Conservation (phyloP, 352 stramenopile species). For the Peronosclerospora sorghi region DNA sequence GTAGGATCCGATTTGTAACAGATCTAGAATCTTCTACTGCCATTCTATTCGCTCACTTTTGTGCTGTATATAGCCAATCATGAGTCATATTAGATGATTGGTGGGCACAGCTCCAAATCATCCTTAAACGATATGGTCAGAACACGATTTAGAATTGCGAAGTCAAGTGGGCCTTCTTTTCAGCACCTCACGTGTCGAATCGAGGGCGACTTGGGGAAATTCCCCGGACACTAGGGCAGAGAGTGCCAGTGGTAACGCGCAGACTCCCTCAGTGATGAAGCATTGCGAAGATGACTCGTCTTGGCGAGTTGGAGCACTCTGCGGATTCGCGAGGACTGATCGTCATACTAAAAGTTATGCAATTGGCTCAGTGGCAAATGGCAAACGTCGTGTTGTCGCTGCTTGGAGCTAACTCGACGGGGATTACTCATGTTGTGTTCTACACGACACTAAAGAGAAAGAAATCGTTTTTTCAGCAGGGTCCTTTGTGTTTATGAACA, state of each 20-base stretch:
- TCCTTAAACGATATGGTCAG: conserved; percentile 17
- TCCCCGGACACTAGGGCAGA: conserved; percentile 85
- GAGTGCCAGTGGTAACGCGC: conserved; percentile 72
- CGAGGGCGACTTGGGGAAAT: conserved; percentile 79
- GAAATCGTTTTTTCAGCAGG: conserved; percentile 4
- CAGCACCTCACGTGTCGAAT: conserved; percentile 5
- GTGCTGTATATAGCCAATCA: background rate
- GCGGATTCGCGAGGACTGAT: conserved; percentile 74
- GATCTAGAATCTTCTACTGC: background rate
- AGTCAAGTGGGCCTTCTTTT: conserved; percentile 59
- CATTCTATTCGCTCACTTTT: conserved; percentile 7
- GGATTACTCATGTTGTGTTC: conserved; percentile 89
- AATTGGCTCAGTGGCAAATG: conserved; percentile 73
- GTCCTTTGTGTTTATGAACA: conserved; percentile 35
- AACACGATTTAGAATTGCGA: conserved; percentile 90
- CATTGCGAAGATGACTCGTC: conserved; percentile 36
- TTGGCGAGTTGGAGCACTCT: conserved; percentile 15
- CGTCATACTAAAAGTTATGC: conserved; percentile 88
- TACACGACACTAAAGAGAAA: conserved; percentile 63
- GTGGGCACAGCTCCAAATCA: conserved; percentile 4
- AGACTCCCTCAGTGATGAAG: conserved; percentile 67
- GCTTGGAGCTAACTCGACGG: conserved; percentile 84
- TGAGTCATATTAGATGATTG: conserved; percentile 7
- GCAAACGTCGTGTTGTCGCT: conserved; percentile 50
- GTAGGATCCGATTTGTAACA: no score